Evolutionary conservation across 1,284 basidiomycete species (phyloP).

Genomic region (Puccinia hordei): DNA sequence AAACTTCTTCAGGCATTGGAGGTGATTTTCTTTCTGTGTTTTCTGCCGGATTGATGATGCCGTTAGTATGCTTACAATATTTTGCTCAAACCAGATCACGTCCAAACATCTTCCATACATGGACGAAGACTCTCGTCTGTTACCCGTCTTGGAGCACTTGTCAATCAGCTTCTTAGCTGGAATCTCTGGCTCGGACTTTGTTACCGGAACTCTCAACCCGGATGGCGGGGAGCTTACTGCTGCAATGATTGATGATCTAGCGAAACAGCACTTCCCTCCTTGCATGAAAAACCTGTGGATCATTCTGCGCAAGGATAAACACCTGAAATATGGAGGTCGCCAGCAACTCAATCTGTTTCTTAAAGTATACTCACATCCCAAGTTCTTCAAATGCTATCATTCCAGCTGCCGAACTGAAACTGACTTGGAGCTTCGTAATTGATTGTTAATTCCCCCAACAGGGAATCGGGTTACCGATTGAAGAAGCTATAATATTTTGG

Average conservation of each 20-base stretch:
- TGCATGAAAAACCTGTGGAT: slow-evolving; percentile 94
- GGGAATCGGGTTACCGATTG: slow-evolving; percentile 89
- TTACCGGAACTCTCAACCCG: slow-evolving; percentile 62
- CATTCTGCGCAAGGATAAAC: slow-evolving; percentile 73
- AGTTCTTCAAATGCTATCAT: neutral
- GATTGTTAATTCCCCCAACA: slow-evolving; percentile 58
- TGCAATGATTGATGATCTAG: slow-evolving; percentile 88
- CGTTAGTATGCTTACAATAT: slow-evolving; percentile 1
- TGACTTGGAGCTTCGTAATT: neutral
- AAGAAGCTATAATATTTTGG: slow-evolving; percentile 95
- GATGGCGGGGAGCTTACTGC: slow-evolving; percentile 75
- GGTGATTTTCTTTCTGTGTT: slow-evolving; percentile 62
- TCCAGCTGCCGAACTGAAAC: neutral
- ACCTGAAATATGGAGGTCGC: slow-evolving; percentile 89
- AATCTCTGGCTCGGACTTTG: slow-evolving; percentile 77
- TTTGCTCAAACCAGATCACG: slow-evolving; percentile 67
- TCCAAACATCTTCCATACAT: slow-evolving; percentile 86
- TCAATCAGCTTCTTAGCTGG: slow-evolving; percentile 93
- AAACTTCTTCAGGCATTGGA: slow-evolving; percentile 78
- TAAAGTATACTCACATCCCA: slow-evolving; percentile 67
- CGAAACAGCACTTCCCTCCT: slow-evolving; percentile 85
- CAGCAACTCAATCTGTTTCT: slow-evolving; percentile 92
- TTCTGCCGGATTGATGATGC: neutral
- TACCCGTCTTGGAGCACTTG: slow-evolving; percentile 88
- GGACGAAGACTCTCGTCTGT: slow-evolving; percentile 88